Evolutionary conservation across 1,139 yeast species (phyloP), one percentile per base, ranked within the genome.

Genomic region (Hanseniaspora gamundiae): DNA sequence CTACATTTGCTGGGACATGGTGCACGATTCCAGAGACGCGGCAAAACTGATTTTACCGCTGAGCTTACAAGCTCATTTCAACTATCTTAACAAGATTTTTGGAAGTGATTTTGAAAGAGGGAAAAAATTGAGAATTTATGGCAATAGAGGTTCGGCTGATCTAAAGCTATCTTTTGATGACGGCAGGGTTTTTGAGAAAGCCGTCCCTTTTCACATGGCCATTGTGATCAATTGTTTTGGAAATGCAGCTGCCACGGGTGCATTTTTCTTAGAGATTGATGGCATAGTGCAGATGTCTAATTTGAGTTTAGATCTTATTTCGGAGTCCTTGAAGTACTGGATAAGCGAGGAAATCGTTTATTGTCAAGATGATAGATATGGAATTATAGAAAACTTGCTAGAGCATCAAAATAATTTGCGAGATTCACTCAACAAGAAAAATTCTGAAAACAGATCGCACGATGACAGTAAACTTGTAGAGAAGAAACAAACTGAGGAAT

Each of bases 61-160:
- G 11, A 29, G 28, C 13, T 24, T 56, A 9, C 46, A 49, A 19
- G 35, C 29, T 2, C 65, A 66, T 38, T 67, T 82, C 46, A 63
- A 67, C 2, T 48, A 54, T 1, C 85, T 74, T 55, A 62, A 70
- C 16, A 48, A 56, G 1, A 55, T 59, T 2, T 85, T 65, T 57
- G 54, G 19, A 2, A 24, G 67, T 4, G 48, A 52, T 0, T 47
- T 67, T 21, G 78, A 80, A 51, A 64, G 64, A 24, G 86, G 88
- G 0, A 66, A 95, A 43, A 68, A 67, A 38, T 62, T 91, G 45
- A 68, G 69, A 42, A 65, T 82, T 52, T 59, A 80, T 22, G 80
- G 82, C 6, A 68, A 71, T 35, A 62, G 77, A 47, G 95, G 95
- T 0, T 57, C 65, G 0, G 88, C 84, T 0, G 71, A 70, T 13